phyloP scores from a whole-genome alignment of 306 rosid species.

The Amphicarpaea edgeworthii region DNA sequence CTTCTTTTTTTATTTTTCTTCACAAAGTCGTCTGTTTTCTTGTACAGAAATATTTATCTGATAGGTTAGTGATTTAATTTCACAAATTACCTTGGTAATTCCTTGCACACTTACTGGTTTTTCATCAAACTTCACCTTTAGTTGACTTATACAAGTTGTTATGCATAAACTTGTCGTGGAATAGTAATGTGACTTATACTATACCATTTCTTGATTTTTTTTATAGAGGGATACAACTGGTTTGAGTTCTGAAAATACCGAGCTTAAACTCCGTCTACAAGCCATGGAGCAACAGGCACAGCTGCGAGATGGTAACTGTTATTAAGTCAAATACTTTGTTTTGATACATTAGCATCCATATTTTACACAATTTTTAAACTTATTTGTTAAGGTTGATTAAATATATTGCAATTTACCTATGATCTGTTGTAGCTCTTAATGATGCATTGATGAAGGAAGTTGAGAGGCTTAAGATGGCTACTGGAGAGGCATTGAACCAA shows the following conservation, averaged over 20 bases:
- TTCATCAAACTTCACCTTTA: conserved; percentile 11
- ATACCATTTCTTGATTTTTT: conserved; percentile 34
- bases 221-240: conserved; percentile 88
- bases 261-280: conserved; percentile 94
- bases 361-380: conserved; percentile 2
- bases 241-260: conserved; percentile 86
- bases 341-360: conserved; percentile 9
- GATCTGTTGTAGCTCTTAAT: conserved; percentile 69
- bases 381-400: conserved; percentile 12
- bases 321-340: conserved; percentile 28
- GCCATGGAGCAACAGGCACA: conserved; percentile 99
- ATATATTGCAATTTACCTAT: conserved; percentile 25
- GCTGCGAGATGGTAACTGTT: conserved; percentile 82
- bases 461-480: conserved; percentile 90
- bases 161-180: conserved; percentile 31
- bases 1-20: conserved; percentile 4
- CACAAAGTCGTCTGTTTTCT: not conserved
- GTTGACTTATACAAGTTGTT: conserved; percentile 24
- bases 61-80: conserved; percentile 25
- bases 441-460: conserved; percentile 97
- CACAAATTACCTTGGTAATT: not conserved
- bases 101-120: not conserved
- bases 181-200: conserved; percentile 22
- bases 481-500: conserved; percentile 83
- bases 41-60: not conserved